Conservation (phyloP, 805 yeast genomes). For the Grigorovia transvaalensis region DNA sequence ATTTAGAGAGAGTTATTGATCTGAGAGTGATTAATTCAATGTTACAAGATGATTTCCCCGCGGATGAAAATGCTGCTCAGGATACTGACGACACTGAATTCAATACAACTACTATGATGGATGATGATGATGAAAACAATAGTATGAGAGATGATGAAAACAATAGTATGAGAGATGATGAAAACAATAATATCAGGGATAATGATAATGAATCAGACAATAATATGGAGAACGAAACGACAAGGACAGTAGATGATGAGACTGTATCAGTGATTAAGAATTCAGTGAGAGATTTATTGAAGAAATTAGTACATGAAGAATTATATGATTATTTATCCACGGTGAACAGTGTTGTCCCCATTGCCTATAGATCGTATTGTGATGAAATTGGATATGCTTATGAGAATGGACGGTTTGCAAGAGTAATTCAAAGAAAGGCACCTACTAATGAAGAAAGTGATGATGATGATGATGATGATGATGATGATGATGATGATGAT, state of each 20-base stretch:
- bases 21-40: neutral
- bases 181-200: neutral
- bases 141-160: neutral
- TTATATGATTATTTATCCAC: constrained; percentile 13
- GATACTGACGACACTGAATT: too few species aligned
- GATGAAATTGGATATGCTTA: constrained; percentile 8
- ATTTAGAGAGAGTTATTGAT: constrained; percentile 8
- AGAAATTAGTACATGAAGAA: constrained; percentile 8
- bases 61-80: too few species aligned
- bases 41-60: neutral
- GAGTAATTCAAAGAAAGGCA: neutral
- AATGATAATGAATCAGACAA: neutral
- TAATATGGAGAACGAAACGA: neutral
- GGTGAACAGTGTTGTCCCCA: constrained; percentile 12
- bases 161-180: too few species aligned
- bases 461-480: neutral
- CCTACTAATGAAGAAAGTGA: neutral
- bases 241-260: neutral
- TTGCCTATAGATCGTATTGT: constrained; percentile 11
- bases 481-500: too few species aligned
- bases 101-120: too few species aligned
- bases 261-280: neutral
- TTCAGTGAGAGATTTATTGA: constrained; percentile 1
- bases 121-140: constrained; percentile 1
- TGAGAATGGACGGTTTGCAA: constrained; percentile 8